Percentiles rank a stretch among this genome's conserved stretches.
phyloP scores from a whole-genome alignment of 1,139 yeast genomes.

The Pneumocystis wakefieldiae region DNA sequence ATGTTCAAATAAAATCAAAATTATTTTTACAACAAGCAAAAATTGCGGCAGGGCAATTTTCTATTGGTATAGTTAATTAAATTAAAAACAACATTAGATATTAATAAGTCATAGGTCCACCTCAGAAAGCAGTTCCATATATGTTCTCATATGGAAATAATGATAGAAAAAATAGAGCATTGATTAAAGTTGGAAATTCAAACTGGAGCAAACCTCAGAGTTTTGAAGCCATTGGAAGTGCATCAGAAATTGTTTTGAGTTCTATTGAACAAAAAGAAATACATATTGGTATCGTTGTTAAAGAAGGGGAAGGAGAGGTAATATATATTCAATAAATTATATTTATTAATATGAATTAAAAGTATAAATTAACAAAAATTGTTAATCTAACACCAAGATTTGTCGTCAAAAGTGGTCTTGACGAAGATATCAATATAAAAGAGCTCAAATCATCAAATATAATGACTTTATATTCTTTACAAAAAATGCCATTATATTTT shows the following conservation, averaged over 20 bases:
- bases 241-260: slow-evolving; percentile 47
- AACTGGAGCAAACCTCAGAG: slow-evolving; percentile 64
- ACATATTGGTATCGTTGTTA: slow-evolving; percentile 57
- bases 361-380: slow-evolving; percentile 60
- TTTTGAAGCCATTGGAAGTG: slow-evolving; percentile 82
- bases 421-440: slow-evolving; percentile 42
- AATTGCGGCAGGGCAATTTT: slow-evolving; percentile 9
- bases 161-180: slow-evolving; percentile 53
- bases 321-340: slow-evolving; percentile 11
- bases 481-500: slow-evolving; percentile 49
- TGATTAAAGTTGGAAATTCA: slow-evolving; percentile 55
- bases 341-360: not conserved
- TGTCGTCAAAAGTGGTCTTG: slow-evolving; percentile 49
- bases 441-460: slow-evolving; percentile 33
- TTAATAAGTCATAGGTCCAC: slow-evolving; percentile 16
- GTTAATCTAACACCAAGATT: slow-evolving; percentile 74
- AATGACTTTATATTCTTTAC: slow-evolving; percentile 27
- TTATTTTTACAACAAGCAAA: slow-evolving; percentile 17
- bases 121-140: slow-evolving; percentile 38
- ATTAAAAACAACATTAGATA: not conserved
- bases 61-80: not conserved
- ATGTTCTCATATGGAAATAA: slow-evolving; percentile 72
- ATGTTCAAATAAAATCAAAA: slow-evolving; percentile 44
- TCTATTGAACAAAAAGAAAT: slow-evolving; percentile 49
- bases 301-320: slow-evolving; percentile 67